Evolutionary conservation across 352 stramenopile species (phyloP).

Genomic region (Globisporangium nunn): DNA sequence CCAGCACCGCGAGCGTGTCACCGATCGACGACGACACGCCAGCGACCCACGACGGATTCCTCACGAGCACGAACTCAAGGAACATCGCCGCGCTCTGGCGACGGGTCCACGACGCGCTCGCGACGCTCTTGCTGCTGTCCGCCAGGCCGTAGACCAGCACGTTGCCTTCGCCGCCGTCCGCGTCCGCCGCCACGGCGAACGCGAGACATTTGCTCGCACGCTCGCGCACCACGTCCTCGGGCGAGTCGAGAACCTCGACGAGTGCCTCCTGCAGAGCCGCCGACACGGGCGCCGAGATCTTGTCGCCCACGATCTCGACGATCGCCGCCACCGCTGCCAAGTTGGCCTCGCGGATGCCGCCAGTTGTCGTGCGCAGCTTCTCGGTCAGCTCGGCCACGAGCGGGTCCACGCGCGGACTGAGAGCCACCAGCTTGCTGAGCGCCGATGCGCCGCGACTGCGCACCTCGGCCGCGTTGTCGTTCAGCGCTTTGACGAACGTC

Average conservation of each 20-base stretch:
- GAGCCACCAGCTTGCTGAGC: constrained; percentile 90
- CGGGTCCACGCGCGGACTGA: constrained; percentile 94
- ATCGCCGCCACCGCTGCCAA: constrained; percentile 62
- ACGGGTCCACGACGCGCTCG: constrained; percentile 37
- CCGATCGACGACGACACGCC: constrained; percentile 20
- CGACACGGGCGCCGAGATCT: constrained; percentile 52
- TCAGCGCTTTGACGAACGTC: constrained; percentile 99
- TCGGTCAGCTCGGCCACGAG: constrained; percentile 94
- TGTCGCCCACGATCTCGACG: constrained; percentile 56
- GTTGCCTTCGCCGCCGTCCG: constrained; percentile 24
- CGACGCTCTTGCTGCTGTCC: constrained; percentile 22
- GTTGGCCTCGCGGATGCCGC: constrained; percentile 74
- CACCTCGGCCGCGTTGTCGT: constrained; percentile 93
- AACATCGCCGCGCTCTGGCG: constrained; percentile 65
- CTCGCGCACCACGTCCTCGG: constrained; percentile 56
- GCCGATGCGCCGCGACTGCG: constrained; percentile 87
- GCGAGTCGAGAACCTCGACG: constrained; percentile 51
- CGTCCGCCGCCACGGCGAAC: constrained; percentile 42
- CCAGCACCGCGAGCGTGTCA: constrained; percentile 33
- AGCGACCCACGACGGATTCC: constrained; percentile 29
- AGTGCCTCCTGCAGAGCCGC: constrained; percentile 51
- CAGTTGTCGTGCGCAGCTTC: constrained; percentile 53
- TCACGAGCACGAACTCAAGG: constrained; percentile 38
- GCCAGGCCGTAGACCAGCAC: constrained; percentile 43
- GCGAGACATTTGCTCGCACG: constrained; percentile 67